Conservation (phyloP, 164 flowering plant genomes). For the Brasenia schreberi region DNA sequence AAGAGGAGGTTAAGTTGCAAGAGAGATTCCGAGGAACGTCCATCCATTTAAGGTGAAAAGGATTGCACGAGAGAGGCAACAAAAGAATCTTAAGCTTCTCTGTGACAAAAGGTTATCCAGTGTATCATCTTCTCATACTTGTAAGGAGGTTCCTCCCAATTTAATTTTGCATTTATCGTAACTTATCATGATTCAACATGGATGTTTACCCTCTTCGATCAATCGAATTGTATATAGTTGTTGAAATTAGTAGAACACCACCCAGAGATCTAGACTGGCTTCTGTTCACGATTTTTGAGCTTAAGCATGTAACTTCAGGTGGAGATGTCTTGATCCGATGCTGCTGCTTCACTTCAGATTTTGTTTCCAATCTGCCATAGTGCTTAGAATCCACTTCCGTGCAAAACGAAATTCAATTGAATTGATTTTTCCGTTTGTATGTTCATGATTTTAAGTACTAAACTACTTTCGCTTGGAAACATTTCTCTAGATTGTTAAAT, state of each 20-base stretch:
- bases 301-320: not conserved
- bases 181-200: not conserved
- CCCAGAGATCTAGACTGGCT: not conserved
- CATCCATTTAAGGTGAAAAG: not conserved
- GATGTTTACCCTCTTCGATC: not conserved
- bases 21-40: not conserved
- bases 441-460: too few relatives aligned
- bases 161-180: not conserved
- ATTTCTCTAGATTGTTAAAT: too few relatives aligned
- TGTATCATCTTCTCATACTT: not conserved
- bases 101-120: not conserved
- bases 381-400: too few relatives aligned
- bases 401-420: too few relatives aligned
- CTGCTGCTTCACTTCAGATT: not conserved
- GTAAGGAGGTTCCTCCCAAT: not conserved
- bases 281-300: too few relatives aligned
- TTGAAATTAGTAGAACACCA: not conserved
- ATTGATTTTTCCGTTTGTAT: too few relatives aligned
- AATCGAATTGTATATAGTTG: too few relatives aligned
- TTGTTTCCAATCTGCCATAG: not conserved
- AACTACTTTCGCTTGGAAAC: too few relatives aligned
- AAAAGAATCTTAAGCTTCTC: not conserved
- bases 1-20: conserved; percentile 25
- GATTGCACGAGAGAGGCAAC: not conserved
- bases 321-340: not conserved